Percentiles rank a stretch among this genome's conserved stretches.
Evolutionary conservation across 352 stramenopile species (phyloP).

Genomic region (Pythium pectinolyticum): DNA sequence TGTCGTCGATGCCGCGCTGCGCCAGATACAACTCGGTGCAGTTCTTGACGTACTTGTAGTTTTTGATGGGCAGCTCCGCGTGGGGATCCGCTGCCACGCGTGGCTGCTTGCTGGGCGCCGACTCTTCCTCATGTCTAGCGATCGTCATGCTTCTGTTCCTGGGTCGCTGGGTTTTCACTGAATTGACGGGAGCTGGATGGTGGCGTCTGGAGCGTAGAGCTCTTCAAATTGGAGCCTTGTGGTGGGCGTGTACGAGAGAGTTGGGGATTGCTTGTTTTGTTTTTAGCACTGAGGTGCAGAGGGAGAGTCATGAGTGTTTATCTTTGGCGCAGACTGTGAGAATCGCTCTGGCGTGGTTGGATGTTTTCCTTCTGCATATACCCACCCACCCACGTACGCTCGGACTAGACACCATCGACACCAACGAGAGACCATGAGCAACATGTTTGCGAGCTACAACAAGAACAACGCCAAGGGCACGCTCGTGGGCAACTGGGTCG

Average conservation of each 20-base stretch:
- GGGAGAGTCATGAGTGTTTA: background rate
- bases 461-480: slow-evolving; percentile 77
- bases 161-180: no score
- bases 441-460: slow-evolving; percentile 78
- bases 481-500: slow-evolving; percentile 84
- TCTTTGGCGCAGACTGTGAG: background rate
- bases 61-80: slow-evolving; percentile 81
- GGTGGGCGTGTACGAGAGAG: no score
- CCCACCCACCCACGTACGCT: background rate
- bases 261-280: no score
- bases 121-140: background rate
- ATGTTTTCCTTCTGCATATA: no score
- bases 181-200: no score
- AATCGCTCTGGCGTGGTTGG: no score
- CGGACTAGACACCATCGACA: background rate
- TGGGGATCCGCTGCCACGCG: slow-evolving; percentile 57
- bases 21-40: slow-evolving; percentile 87
- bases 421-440: background rate
- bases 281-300: no score
- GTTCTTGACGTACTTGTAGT: slow-evolving; percentile 90
- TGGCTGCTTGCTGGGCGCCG: slow-evolving; percentile 13
- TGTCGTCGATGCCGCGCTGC: slow-evolving; percentile 70
- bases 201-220: no score
- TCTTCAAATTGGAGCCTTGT: no score
- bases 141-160: no score